A percentile compares a stretch with the other conserved stretches of the same genome.
These are phyloP conservation scores for Fusarium sp. DNA, from an alignment of 2,329 filamentous ascomycete species.

Conservation along the genomic window DNA sequence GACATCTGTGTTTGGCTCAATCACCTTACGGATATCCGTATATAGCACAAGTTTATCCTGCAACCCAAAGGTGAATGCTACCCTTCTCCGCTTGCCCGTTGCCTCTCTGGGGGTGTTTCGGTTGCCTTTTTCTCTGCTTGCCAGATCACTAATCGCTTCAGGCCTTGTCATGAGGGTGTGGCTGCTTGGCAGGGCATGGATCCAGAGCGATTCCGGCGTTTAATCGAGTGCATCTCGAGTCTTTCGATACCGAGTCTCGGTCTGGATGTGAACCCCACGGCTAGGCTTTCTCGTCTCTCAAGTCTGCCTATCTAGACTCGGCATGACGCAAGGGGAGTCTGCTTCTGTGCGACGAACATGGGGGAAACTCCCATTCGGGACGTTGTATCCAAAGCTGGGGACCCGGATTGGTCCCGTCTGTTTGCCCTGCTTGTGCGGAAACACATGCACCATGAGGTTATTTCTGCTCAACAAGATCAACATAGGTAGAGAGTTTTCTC, in stretches of 20 bases:
- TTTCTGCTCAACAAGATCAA: slow-evolving; percentile 36
- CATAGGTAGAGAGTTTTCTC: slow-evolving; percentile 24
- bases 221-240: background rate
- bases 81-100: slow-evolving; percentile 25
- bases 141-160: slow-evolving; percentile 19
- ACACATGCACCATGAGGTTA: slow-evolving; percentile 14
- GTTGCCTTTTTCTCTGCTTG: slow-evolving; percentile 34
- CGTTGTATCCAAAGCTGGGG: slow-evolving; percentile 22
- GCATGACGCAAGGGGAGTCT: slow-evolving; percentile 44
- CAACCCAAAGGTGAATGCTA: slow-evolving; percentile 23
- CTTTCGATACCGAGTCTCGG: slow-evolving; percentile 18
- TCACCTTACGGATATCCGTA: background rate
- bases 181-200: slow-evolving; percentile 19
- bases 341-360: slow-evolving; percentile 25
- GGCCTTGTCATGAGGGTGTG: slow-evolving; percentile 34
- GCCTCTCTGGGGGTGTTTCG: slow-evolving; percentile 32
- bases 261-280: slow-evolving; percentile 37
- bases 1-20: slow-evolving; percentile 34
- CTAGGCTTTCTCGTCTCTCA: slow-evolving; percentile 42
- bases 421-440: slow-evolving; percentile 26
- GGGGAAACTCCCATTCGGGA: slow-evolving; percentile 14
- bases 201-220: slow-evolving; percentile 36
- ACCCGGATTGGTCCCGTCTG: slow-evolving; percentile 39
- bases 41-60: slow-evolving; percentile 29
- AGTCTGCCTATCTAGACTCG: slow-evolving; percentile 38